These are phyloP conservation scores for Daedaleopsis nitida DNA, from an alignment of 768 basidiomycete genomes.

Conservation along the genomic window DNA sequence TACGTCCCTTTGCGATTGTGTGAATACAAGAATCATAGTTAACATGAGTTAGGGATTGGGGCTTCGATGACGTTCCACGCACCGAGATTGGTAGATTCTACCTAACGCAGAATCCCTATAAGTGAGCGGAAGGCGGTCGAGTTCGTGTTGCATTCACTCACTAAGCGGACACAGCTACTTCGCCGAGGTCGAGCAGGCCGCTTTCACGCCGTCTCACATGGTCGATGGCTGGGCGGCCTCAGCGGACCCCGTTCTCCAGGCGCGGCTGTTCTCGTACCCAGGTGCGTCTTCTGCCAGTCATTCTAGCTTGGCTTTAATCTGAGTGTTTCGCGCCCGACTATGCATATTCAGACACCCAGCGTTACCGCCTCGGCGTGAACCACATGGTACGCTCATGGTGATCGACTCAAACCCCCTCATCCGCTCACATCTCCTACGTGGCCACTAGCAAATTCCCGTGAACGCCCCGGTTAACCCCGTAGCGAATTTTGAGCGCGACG, in stretches of 20 bases:
- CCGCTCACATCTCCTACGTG: background rate
- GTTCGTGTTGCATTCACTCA: background rate
- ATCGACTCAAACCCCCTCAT: background rate
- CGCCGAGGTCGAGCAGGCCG: conserved; percentile 44
- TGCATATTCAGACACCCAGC: conserved; percentile 39
- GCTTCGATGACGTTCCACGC: conserved; percentile 34
- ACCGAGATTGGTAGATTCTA: conserved; percentile 41
- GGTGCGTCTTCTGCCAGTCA: conserved; percentile 30
- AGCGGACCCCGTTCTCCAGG: conserved; percentile 60
- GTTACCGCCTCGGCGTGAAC: conserved; percentile 43
- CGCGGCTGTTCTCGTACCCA: conserved; percentile 58
- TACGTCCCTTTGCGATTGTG: conserved; percentile 7
- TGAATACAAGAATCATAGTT: background rate
- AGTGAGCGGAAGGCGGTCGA: conserved; percentile 9
- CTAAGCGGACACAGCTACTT: conserved; percentile 29
- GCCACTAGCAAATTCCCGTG: conserved; percentile 36
- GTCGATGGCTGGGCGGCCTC: conserved; percentile 50
- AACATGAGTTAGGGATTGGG: conserved; percentile 34
- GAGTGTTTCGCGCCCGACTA: too few species aligned
- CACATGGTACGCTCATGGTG: conserved; percentile 22
- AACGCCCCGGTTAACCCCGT: conserved; percentile 42
- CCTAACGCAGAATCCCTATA: conserved; percentile 39
- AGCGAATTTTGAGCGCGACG: conserved; percentile 43
- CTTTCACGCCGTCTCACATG: conserved; percentile 53
- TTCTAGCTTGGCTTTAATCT: background rate